phyloP scores from a whole-genome alignment of 129 eudicot genomes.

The Tanacetum coccineum region DNA sequence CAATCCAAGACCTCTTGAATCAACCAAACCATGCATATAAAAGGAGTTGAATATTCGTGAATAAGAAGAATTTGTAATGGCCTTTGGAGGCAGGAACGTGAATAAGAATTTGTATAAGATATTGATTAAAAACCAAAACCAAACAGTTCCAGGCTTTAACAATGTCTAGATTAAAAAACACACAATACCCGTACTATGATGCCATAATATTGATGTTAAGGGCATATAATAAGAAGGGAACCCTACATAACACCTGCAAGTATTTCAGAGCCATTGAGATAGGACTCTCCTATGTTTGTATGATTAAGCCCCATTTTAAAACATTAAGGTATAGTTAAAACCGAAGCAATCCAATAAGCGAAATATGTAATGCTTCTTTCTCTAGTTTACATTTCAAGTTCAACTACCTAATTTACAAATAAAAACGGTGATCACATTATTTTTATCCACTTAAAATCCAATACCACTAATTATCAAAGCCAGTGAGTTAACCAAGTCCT shows the following conservation, averaged over 20 bases:
- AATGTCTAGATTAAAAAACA: conserved; percentile 21
- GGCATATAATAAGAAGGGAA: conserved; percentile 50
- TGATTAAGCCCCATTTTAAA: conserved; percentile 28
- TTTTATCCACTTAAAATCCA: too few species aligned
- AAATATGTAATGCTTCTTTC: too few species aligned
- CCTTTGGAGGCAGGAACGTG: conserved; percentile 65
- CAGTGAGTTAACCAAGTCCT: too few species aligned
- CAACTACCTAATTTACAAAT: too few species aligned
- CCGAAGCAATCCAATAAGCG: conserved; percentile 4
- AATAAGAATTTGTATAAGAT: conserved; percentile 15
- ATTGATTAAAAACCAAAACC: conserved; percentile 14
- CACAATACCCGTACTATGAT: conserved; percentile 69
- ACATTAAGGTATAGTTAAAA: too few species aligned
- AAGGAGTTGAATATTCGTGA: too few species aligned
- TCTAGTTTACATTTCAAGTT: too few species aligned
- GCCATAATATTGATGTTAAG: conserved; percentile 41
- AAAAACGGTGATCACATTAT: too few species aligned
- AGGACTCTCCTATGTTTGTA: conserved; percentile 47
- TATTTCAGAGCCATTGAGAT: conserved; percentile 53
- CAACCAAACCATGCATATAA: too few species aligned
- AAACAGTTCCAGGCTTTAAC: conserved; percentile 9
- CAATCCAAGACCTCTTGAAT: too few species aligned
- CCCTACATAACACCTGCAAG: conserved; percentile 68
- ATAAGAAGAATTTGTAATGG: conserved; percentile 39
- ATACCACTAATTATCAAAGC: too few species aligned